Base-by-base conservation (phyloP, 106 monocot species). In the Triglochin maritima region DNA sequence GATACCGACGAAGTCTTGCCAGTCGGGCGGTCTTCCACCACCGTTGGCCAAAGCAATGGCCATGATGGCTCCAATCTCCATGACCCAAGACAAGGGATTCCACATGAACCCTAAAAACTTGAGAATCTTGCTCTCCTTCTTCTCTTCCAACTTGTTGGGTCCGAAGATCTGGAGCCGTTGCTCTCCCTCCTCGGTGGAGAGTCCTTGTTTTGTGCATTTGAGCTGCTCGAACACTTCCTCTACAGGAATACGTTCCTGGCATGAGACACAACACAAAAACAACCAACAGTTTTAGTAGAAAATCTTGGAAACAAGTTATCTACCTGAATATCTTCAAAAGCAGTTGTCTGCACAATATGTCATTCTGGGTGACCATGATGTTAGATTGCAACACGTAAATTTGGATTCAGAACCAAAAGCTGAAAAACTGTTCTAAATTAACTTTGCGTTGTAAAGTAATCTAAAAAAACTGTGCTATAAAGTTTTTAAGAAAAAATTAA, bases 21-120 rank as follows among this genome's bases (percentile, higher is more conserved):
- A 88, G 68, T 88, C 87, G 15, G 87, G 76, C 48, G 11, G 17
- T 14, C 42, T 87, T 49, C 83, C 87, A 17, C 83, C 87, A 53
- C 83, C 87, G 73, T 87, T 87, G 42, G 87, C 87, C 46, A 87
- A 73, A n/a, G 71, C 73, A 51, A 87, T 78, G 53, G 87, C 83
- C 87, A 87, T 87, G 59, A 83, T 50, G 17, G 86, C 86, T 70
- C 83, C 86, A 53, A 80, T 83, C 67, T 87, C 86, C 86, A 83
- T 87, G 13, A 87, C 86, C 86, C 86, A 87, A 49, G 86, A 87
- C 65, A 87, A 70, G 49, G 86, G 86, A 44, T 87, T 87, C 87
- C 87, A 87, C 87, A 87, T 87, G 64, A 87, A 87, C 50, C 83
- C 63, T 14, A 87, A 78, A 51, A 87, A 87, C 73, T 87, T 87